Conservation (phyloP, 345 rosid species). For the Zanthoxylum bungeanum region DNA sequence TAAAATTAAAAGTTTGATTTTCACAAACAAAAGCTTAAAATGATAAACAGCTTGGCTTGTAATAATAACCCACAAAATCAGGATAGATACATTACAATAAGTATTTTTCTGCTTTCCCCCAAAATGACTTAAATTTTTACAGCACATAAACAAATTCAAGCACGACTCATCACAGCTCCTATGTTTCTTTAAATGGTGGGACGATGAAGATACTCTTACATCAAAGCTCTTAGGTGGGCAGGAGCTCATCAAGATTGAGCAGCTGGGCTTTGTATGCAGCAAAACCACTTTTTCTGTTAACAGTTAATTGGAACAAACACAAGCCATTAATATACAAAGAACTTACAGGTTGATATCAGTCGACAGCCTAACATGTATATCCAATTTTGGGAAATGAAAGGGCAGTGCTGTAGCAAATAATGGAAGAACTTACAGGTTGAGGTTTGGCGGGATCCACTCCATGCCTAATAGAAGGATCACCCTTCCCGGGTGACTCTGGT, state of each 20-base stretch:
- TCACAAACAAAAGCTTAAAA: too few species aligned
- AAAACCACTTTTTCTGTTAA: slow-evolving; percentile 88
- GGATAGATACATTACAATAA: slow-evolving; percentile 39
- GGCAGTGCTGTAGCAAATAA: background rate
- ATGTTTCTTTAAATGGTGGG: slow-evolving; percentile 40
- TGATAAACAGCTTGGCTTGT: slow-evolving; percentile 16
- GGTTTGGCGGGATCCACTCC: slow-evolving; percentile 66
- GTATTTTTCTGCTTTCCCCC: slow-evolving; percentile 34
- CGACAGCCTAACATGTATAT: too few species aligned
- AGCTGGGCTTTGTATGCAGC: slow-evolving; percentile 70
- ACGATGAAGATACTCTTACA: slow-evolving; percentile 32
- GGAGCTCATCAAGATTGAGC: slow-evolving; percentile 56
- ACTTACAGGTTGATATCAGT: too few species aligned
- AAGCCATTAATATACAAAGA: background rate
- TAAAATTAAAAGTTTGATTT: too few species aligned
- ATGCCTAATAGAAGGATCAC: slow-evolving; percentile 45
- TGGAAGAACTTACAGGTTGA: slow-evolving; percentile 59
- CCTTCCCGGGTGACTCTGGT: slow-evolving; percentile 66
- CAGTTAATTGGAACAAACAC: background rate
- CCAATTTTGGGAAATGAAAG: too few species aligned
- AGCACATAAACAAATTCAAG: slow-evolving; percentile 40
- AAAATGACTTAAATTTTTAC: slow-evolving; percentile 41
- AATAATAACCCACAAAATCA: slow-evolving; percentile 27
- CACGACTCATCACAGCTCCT: slow-evolving; percentile 38
- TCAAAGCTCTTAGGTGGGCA: slow-evolving; percentile 28